Percentiles rank a stretch among this genome's conserved stretches.
Conservation (phyloP, 2,329 filamentous ascomycete species). For the Chaetomium sp. region DNA sequence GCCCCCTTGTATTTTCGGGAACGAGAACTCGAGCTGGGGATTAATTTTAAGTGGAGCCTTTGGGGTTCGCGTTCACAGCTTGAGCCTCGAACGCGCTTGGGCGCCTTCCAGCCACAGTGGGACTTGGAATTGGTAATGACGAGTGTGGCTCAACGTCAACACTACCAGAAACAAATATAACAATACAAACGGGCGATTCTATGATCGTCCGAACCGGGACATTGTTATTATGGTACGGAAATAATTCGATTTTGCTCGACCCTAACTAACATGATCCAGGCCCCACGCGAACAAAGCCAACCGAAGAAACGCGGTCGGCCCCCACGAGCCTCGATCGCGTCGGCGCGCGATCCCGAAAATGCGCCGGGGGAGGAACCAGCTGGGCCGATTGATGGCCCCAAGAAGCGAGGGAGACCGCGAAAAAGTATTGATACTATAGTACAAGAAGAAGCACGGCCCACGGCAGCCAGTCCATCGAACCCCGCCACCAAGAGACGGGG, state of each 20-base stretch:
- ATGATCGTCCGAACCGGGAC: not conserved
- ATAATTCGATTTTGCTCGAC: not conserved
- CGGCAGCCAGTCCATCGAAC: not conserved
- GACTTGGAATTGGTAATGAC: not conserved
- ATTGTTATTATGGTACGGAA: conserved; percentile 3
- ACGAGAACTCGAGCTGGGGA: too few species aligned
- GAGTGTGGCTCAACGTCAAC: conserved; percentile 4
- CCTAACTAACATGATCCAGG: conserved; percentile 16
- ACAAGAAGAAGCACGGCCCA: not conserved
- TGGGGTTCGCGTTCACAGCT: not conserved
- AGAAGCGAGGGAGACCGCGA: conserved; percentile 13
- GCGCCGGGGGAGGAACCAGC: not conserved
- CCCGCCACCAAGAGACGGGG: conserved; percentile 11
- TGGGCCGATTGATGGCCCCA: not conserved
- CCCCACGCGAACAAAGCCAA: conserved; percentile 24
- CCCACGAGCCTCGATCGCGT: conserved; percentile 25
- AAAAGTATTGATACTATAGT: conserved; percentile 6
- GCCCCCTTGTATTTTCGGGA: not conserved
- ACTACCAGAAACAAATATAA: not conserved
- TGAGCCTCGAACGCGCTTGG: not conserved
- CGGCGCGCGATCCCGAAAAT: conserved; percentile 9
- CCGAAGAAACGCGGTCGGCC: conserved; percentile 33
- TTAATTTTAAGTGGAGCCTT: not conserved
- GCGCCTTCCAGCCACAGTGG: conserved; percentile 7
- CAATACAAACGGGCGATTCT: not conserved